Evolutionary conservation across 768 basidiomycete species (phyloP), one percentile per base, ranked within the genome.

Genomic region (Naganishia vaughanmartiniae): DNA sequence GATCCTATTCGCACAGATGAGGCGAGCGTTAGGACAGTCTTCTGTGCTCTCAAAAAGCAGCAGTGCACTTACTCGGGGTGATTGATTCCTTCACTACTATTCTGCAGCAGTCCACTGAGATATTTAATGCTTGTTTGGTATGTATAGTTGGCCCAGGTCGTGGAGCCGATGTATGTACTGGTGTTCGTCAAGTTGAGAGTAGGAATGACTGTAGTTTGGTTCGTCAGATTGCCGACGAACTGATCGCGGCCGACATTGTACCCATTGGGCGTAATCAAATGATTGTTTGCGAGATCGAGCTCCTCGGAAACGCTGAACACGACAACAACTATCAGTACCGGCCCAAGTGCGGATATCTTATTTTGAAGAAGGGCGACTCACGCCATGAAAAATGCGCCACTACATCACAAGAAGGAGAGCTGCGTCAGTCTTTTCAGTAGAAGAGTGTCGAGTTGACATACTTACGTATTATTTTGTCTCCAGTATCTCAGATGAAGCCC

Each of bases 401-500:
- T 63, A 26, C 17, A 24, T 31, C n/a, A 26, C 31, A 26, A 46
- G 48, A 30, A 34, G 53, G 28, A 53, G 31, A 51, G 48, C 5
- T 21, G 26, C 3, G 17, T 21, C 3, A 48, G 45, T 21, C 28
- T 34, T 34, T 3, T 45, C 6, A 6, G 26, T 19, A 28, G 28
- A 12, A 53, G 14, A n/a, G 6, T 11, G 14, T n/a, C 26, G 55
- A 42, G 4, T n/a, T n/a, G 30, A 54, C 45, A n/a, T n/a, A 53
- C 71, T 1, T 54, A 72, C 71, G 78, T 79, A 19, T 65, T 92
- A 70, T 90, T 85, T 82, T 94, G 93, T 6, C 84, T 80, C 92
- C 92, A 94, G 79, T 93, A 94, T 48, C 93, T 86, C 77, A 93
- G 87, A 77, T 96, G 93, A 76, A 90, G 86, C 7, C 93, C 93